Percentiles rank a stretch among this genome's conserved stretches.
Evolutionary conservation across 2,329 filamentous ascomycete species (phyloP).

Genomic region (Aspergillus calidoustus): DNA sequence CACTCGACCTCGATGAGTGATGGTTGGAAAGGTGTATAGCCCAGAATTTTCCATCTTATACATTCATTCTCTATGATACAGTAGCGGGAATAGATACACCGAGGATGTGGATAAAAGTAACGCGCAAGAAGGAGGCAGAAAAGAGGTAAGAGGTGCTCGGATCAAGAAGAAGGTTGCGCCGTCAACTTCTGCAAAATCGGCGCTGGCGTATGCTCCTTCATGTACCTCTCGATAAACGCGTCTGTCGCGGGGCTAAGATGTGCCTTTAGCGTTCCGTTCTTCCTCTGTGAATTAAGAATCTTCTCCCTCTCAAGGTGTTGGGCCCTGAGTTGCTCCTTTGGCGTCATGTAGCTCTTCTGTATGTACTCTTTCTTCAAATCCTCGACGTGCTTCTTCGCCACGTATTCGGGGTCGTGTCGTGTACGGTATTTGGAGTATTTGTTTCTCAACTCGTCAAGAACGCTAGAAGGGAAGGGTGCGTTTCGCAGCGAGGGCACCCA

Average conservation of each 20-base stretch:
- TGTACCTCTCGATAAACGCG: constrained; percentile 43
- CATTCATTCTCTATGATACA: constrained; percentile 34
- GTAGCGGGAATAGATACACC: constrained; percentile 28
- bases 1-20: background rate
- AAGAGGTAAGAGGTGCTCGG: constrained; percentile 5
- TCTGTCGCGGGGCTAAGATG: constrained; percentile 36
- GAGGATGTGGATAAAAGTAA: constrained; percentile 1
- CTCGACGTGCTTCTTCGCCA: constrained; percentile 66
- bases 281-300: constrained; percentile 39
- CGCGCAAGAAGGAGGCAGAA: constrained; percentile 14
- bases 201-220: constrained; percentile 31
- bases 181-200: background rate
- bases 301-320: constrained; percentile 41
- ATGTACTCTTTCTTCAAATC: constrained; percentile 55
- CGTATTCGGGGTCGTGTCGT: constrained; percentile 75
- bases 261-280: constrained; percentile 39
- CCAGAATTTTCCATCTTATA: constrained; percentile 21
- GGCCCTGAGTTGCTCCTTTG: constrained; percentile 49
- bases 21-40: background rate
- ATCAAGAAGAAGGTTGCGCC: background rate
- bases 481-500: constrained; percentile 78
- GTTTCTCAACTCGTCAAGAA: constrained; percentile 85
- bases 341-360: constrained; percentile 52
- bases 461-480: constrained; percentile 75
- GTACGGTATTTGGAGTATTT: constrained; percentile 82